Evolutionary conservation across 1,139 yeast species (phyloP), one percentile per base, ranked within the genome.

Genomic region (Debaryomyces subglobosus): DNA sequence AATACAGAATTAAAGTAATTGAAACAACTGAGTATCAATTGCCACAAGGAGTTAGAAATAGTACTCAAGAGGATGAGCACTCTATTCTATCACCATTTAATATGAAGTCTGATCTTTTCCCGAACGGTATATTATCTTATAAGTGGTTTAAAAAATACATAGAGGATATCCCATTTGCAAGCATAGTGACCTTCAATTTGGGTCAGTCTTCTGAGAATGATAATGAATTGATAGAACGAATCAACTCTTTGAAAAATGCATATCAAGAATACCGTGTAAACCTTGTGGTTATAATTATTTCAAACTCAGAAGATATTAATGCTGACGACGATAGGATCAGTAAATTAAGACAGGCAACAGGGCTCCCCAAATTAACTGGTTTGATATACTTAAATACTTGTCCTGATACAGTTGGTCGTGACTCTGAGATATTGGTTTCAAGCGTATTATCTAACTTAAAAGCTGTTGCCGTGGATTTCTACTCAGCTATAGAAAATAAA

Each of bases 121-220:
- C 80, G 32, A 74, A 76, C 51, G 81, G 80, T 1, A 67, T 76
- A 6, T 53, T 76, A 8, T 64, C 72, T 8, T 52, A 53, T 1
- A 53, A 57, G 27, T 76, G 81, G 81, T 65, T 76, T 44, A 49
- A 51, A 25, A 74, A 74, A 54, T 76, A 75, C 51, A 51, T 56
- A 6, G 40, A 57, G 3, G 52, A 59, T 9, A 45, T 68, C n/a
- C 79, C 80, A 2, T 74, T 71, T 61, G 73, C 67, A 5, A 55
- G 64, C 33, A 57, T 75, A 4, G 57, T 62, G 32, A 53, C 60
- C 0, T 53, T 60, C 24, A 50, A 53, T 7, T 53, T 73, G 25
- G 56, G 60, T 2, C 49, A 40, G 2, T 57, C 56, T 12, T 30
- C 49, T 9, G 58, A 51, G 5, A 57, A 52, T 8, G 64, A 63